Conservation (phyloP, 164 flowering plant species). For the Stephania yunnanensis region DNA sequence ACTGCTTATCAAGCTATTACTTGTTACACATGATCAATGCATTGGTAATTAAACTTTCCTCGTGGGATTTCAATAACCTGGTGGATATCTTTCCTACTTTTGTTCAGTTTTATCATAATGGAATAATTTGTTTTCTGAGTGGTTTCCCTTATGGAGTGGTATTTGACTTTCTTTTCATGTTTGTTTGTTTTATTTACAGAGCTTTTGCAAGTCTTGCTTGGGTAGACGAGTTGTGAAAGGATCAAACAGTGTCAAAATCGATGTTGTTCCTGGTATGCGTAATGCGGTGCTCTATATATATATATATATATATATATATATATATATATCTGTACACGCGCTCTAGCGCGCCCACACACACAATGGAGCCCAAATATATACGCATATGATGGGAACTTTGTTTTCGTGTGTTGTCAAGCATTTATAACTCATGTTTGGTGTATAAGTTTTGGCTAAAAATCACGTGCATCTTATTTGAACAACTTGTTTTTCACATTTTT, state of each 20-base stretch:
- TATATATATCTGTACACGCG: not conserved
- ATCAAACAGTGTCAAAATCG: constrained; percentile 62
- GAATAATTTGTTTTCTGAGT: not conserved
- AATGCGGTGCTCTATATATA: not conserved
- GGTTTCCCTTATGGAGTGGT: not conserved
- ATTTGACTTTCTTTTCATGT: not conserved
- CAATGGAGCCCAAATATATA: too few species aligned
- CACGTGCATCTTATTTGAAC: not conserved
- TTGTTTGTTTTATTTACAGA: constrained; percentile 27
- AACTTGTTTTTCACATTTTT: too few species aligned
- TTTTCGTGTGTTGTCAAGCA: too few species aligned
- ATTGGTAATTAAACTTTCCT: not conserved
- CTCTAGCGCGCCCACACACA: too few species aligned
- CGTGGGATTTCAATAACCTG: not conserved
- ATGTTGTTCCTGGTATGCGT: constrained; percentile 60
- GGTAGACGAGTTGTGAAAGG: constrained; percentile 67
- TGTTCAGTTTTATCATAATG: not conserved
- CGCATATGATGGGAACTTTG: too few species aligned
- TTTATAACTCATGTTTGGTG: not conserved
- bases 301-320: too few species aligned
- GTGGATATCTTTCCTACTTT: not conserved
- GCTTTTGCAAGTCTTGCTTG: constrained; percentile 69
- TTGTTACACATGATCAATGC: not conserved
- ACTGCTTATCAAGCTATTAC: not conserved
- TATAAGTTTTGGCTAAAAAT: not conserved